Evolutionary conservation across 768 basidiomycete genomes (phyloP), one percentile per base, ranked within the genome.

Genomic region (Lactarius deliciosus): DNA sequence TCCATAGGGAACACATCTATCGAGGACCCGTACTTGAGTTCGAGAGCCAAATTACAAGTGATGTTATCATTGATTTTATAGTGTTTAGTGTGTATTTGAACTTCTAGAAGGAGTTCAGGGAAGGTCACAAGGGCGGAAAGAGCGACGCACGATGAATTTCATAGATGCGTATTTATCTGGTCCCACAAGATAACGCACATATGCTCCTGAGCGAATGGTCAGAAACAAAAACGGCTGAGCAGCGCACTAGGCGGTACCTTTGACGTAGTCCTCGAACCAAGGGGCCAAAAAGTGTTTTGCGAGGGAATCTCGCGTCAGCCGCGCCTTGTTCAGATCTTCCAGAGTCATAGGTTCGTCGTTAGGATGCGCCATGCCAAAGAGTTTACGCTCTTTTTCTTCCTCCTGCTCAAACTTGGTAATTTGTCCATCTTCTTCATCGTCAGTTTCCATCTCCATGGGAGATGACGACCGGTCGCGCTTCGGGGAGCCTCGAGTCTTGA

Each of bases 201-300:
- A 98, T 30, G 86, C 85, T 56, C 89, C 95, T 94, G 69, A 4
- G 41, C 53, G 36, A 38, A 25, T 55, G 18, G 57, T 55, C 47
- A 58, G 4, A 60, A 60, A 18, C 57, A n/a, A 60, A 32, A 32
- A 9, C 8, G 9, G 2, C 47, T 20, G 47, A 57, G 45, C 2
- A 16, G 67, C 1, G 60, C 18, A 22, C 3, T 56, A 30, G 20
- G 75, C 82, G 68, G 38, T 70, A 88, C 96, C 90, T 76, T 86
- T 86, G 38, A 91, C 83, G 75, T 87, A 90, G 30, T 94, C 89
- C 69, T 89, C 86, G 74, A 98, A 98, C 86, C 91, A 95, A 2
- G 93, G 90, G 41, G 86, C 82, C 72, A 86, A 78, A 70, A 83
- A 88, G 75, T 88, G 79, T 71, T 88, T 91, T 16, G 86, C 90